Base-by-base conservation (phyloP, 441 rosid species). In the Manihot esculenta region DNA sequence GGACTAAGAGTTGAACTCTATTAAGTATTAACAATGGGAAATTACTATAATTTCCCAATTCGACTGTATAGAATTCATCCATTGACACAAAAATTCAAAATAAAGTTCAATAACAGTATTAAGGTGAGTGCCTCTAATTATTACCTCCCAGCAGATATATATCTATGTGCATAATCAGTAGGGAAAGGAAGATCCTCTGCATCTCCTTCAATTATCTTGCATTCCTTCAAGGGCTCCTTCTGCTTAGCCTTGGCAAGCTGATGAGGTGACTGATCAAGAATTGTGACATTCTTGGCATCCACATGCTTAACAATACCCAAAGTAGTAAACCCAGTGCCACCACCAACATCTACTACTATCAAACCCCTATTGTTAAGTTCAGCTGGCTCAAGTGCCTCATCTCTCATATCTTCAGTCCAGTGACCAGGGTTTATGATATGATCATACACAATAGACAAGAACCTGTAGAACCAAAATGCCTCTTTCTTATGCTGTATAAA, bases 91-190 rank as follows among this genome's bases (percentile, higher is more conserved):
- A 51, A 38, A 62, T 38, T 41, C 17, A 14, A 20, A 62, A 21
- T 15, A 66, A 8, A 65, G 5, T 3, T 68, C 21, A 15, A 17
- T n/a, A 50, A 21, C 13, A 55, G 44, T n/a, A 56, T 15, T 45
- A 23, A 5, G n/a, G n/a, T 26, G 17, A 35, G n/a, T 23, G 41
- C 21, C 38, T 7, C 8, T 55, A 51, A 44, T 12, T 3, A 45
- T 61, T 74, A 85, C 89, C 89, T 85, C 59, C 89, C 87, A 35
- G 89, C 89, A 17, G 89, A 83, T 42, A 85, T 71, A 74, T 83
- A 85, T 62, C 89, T 71, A 72, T 83, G 87, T 1, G 84, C 85
- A 41, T 83, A 76, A 68, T 83, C 87, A 27, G 87, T 81, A 42
- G 67, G 77, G 48, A 85, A 78, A 0, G 89, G 83, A 3, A 85